Evolutionary conservation across 192 early-diverging fungal species (phyloP), one percentile per base, ranked within the genome.

Genomic region (Backusella sp.): DNA sequence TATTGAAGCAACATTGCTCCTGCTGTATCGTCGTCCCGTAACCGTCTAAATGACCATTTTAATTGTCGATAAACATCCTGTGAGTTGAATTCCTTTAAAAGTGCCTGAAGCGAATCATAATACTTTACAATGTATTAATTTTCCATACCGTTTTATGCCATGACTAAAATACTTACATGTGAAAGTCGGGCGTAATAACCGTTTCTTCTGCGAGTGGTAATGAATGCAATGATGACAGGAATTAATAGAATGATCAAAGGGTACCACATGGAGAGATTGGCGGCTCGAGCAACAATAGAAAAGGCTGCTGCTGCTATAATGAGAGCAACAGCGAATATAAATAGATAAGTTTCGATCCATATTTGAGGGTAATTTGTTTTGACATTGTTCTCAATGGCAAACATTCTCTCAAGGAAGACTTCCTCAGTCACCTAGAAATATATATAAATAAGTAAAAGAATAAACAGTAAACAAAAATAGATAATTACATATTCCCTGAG

Each of bases 251-350:
- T 52, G 8, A 74, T 46, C 65, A 78, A 65, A 4, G 77, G 77
- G 44, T 78, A 78, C 72, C 72, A 73, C 72, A 78, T 73, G 28
- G 77, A 78, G 36, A 78, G 49, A 73, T 72, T 67, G 17, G 67
- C 77, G 11, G 77, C 71, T n/a, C 77, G 66, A 28, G 77, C 77
- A 41, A 73, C 72, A 68, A 78, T 42, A 30, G 77, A 78, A 21
- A 78, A 78, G 1, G 68, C 72, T 23, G 77, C 77, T 41, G 77
- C 65, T 1, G 65, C 65, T 59, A 78, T 59, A 3, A 78, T 73
- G 49, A 66, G 73, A 37, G 35, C 8, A 17, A 74, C 66, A 30
- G 77, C 71, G 3, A 72, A 37, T 37, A 73, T 21, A 49, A 73
- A 78, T 9, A 78, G n/a, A 42, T 78, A 78, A 21, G 66, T 73